A percentile compares a stretch with the other conserved stretches of the same genome.
phyloP scores from a whole-genome alignment of 192 early-diverging fungal species.

The Entomortierella lignicola region DNA sequence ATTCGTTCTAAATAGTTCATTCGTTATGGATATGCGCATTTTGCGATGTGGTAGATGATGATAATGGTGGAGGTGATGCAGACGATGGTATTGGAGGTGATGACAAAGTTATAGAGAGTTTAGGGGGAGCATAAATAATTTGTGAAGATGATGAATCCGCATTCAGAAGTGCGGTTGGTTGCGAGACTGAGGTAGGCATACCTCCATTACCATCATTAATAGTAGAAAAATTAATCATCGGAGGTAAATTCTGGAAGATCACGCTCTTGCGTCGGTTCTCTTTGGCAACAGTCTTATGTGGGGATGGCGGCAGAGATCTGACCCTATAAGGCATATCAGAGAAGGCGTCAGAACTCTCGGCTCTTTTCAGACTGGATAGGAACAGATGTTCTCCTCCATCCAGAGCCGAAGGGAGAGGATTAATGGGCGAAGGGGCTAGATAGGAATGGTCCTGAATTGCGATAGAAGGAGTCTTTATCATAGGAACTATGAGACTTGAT shows the following conservation, averaged over 20 bases:
- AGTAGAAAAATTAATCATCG: not conserved
- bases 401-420: conserved; percentile 33
- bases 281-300: conserved; percentile 7
- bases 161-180: not conserved
- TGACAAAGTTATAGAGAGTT: not conserved
- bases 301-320: not conserved
- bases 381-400: conserved; percentile 29
- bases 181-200: not conserved
- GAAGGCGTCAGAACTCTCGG: not conserved
- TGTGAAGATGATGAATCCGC: not conserved
- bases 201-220: not conserved
- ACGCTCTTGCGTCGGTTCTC: conserved; percentile 36
- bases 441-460: conserved; percentile 43
- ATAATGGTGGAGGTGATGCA: not conserved
- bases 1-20: too few relatives aligned
- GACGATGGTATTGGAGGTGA: not conserved
- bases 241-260: conserved; percentile 8
- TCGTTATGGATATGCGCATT: too few relatives aligned
- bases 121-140: not conserved
- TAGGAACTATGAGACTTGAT: conserved; percentile 9
- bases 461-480: conserved; percentile 33
- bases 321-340: not conserved
- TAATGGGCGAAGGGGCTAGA: conserved; percentile 36
- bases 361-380: not conserved
- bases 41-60: not conserved